phyloP scores from a whole-genome alignment of 139 green algal genomes.

The Tetradesmus obliquus region DNA sequence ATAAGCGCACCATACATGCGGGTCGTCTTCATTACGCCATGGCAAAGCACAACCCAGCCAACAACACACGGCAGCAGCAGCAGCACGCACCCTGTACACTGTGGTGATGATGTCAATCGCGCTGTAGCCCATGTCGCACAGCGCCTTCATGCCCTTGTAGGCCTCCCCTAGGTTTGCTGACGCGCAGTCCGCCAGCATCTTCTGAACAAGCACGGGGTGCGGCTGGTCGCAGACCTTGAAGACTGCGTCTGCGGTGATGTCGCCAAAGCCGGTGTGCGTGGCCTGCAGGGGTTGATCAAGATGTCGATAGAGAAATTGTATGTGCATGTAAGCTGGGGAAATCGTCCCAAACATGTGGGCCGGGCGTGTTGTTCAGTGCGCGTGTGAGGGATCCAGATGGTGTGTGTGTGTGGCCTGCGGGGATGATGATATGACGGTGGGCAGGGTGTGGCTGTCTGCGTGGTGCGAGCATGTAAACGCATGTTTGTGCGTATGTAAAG shows the following conservation, averaged over 20 bases:
- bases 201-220: slow-evolving; percentile 88
- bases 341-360: too few relatives aligned
- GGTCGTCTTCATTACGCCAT: rapidly evolving
- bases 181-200: slow-evolving; percentile 82
- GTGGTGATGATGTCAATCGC: slow-evolving; percentile 96
- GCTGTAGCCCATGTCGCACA: slow-evolving; percentile 94
- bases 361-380: too few relatives aligned
- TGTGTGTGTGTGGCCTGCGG: too few relatives aligned
- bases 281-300: slow-evolving; percentile 74
- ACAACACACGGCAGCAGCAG: neutral
- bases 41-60: too few relatives aligned
- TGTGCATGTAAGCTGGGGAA: too few relatives aligned
- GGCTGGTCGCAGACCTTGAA: slow-evolving; percentile 99
- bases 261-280: slow-evolving; percentile 91
- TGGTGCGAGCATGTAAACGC: too few relatives aligned
- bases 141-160: slow-evolving; percentile 81
- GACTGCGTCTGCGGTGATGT: slow-evolving; percentile 92
- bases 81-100: slow-evolving; percentile 82
- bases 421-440: too few relatives aligned
- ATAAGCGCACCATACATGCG: too few relatives aligned
- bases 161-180: slow-evolving; percentile 83
- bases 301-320: too few relatives aligned
- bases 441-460: too few relatives aligned
- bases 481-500: too few relatives aligned
- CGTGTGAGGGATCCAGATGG: too few relatives aligned